phyloP scores from a whole-genome alignment of 345 rosid species.

The Microthlaspi erraticum region DNA sequence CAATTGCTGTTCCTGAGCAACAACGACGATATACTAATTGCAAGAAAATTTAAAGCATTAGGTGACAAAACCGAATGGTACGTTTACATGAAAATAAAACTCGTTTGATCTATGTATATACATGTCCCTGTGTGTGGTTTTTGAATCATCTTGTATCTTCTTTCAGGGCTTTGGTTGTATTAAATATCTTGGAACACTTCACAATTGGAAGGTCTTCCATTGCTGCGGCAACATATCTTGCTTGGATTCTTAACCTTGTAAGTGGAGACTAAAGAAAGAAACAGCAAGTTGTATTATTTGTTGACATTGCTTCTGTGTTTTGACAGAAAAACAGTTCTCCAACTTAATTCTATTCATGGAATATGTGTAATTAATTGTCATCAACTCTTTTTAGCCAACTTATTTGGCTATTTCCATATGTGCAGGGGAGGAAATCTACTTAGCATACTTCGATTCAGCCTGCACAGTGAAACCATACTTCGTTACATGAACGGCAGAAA shows the following conservation, averaged over 20 bases:
- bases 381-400: too few relatives aligned
- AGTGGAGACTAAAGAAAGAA: too few relatives aligned
- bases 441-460: too few relatives aligned
- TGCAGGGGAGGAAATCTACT: too few relatives aligned
- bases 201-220: slow-evolving; percentile 38
- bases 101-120: background rate
- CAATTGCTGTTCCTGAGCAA: slow-evolving; percentile 28
- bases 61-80: slow-evolving; percentile 76
- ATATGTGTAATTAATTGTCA: too few relatives aligned
- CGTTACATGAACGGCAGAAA: too few relatives aligned
- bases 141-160: slow-evolving; percentile 18
- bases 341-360: too few relatives aligned
- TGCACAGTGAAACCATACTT: too few relatives aligned
- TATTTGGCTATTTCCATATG: too few relatives aligned
- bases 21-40: slow-evolving; percentile 30
- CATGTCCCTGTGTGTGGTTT: background rate
- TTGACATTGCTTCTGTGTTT: too few relatives aligned
- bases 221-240: slow-evolving; percentile 71
- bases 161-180: slow-evolving; percentile 81
- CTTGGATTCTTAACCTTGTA: slow-evolving; percentile 69
- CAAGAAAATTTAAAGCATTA: slow-evolving; percentile 43
- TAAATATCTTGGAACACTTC: slow-evolving; percentile 31
- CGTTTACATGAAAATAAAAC: slow-evolving; percentile 19
- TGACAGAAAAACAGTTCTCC: too few relatives aligned
- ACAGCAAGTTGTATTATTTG: too few relatives aligned